Percentiles rank a stretch among this genome's conserved stretches.
phyloP scores from a whole-genome alignment of 2,329 filamentous ascomycete genomes.

The Chalaropsis ovoidea region DNA sequence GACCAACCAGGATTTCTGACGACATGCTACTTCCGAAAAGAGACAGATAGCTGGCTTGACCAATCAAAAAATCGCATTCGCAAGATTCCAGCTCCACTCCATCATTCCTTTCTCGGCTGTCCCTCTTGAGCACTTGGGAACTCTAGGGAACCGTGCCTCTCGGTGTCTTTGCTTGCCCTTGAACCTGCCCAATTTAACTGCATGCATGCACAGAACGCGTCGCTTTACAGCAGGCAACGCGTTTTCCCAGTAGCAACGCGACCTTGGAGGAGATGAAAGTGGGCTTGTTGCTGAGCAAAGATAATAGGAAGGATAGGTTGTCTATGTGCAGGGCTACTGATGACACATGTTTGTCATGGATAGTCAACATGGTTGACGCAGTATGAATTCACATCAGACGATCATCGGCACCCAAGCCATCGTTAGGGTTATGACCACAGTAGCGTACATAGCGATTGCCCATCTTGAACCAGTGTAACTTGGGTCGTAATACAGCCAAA shows the following conservation, averaged over 20 bases:
- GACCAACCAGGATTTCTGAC: background rate
- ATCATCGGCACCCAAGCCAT: no score
- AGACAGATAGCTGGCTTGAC: background rate
- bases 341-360: no score
- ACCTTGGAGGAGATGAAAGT: background rate
- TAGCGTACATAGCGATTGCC: no score
- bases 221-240: background rate
- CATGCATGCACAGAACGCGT: background rate
- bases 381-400: no score
- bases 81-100: background rate
- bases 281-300: conserved; percentile 6
- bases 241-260: background rate
- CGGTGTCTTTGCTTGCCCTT: background rate
- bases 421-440: no score
- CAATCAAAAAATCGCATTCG: conserved; percentile 20
- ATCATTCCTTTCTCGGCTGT: background rate
- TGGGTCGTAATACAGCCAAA: no score
- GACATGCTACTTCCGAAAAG: conserved; percentile 11
- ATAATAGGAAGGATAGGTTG: background rate
- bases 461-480: no score
- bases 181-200: no score
- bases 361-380: no score
- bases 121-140: background rate
- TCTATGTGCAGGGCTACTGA: no score
- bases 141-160: background rate